Evolutionary conservation across 116 monocot species (phyloP).

Genomic region (Trichopus zeylanicus): DNA sequence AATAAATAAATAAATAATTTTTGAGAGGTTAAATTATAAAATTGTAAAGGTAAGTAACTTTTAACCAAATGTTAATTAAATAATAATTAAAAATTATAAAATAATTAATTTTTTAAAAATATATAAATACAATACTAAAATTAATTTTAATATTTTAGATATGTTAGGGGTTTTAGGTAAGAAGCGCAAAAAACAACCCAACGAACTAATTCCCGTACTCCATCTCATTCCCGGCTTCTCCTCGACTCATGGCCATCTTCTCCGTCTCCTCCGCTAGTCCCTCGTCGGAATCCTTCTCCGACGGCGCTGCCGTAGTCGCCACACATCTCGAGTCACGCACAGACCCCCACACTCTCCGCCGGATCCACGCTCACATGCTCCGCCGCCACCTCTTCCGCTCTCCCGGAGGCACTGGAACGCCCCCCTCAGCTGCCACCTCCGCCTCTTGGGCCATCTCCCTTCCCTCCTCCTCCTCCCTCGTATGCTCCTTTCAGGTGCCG

Average conservation of each 20-base stretch:
- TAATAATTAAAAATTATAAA: too few species aligned
- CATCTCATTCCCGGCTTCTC: not conserved
- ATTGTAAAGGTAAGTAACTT: too few species aligned
- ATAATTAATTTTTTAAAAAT: too few species aligned
- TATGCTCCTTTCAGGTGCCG: constrained; percentile 28
- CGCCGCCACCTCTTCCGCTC: constrained; percentile 19
- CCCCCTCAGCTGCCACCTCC: constrained; percentile 47
- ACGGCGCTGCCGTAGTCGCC: constrained; percentile 1
- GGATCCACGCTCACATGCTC: constrained; percentile 30
- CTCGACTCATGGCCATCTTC: too few species aligned
- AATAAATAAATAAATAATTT: too few species aligned
- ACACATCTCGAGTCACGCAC: constrained; percentile 26
- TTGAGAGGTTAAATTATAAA: too few species aligned
- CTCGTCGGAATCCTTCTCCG: not conserved
- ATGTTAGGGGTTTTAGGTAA: too few species aligned
- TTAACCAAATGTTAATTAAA: too few species aligned
- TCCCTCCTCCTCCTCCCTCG: constrained; percentile 29
- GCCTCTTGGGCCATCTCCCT: constrained; percentile 11
- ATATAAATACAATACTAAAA: too few species aligned
- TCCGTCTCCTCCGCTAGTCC: not conserved
- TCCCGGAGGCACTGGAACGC: constrained; percentile 50
- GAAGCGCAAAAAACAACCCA: too few species aligned
- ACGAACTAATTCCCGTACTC: too few species aligned
- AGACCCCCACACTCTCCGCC: constrained; percentile 5
- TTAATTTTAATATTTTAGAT: too few species aligned